These are phyloP conservation scores for Hygrophorus russula DNA, from an alignment of 768 basidiomycete species.

Conservation along the genomic window DNA sequence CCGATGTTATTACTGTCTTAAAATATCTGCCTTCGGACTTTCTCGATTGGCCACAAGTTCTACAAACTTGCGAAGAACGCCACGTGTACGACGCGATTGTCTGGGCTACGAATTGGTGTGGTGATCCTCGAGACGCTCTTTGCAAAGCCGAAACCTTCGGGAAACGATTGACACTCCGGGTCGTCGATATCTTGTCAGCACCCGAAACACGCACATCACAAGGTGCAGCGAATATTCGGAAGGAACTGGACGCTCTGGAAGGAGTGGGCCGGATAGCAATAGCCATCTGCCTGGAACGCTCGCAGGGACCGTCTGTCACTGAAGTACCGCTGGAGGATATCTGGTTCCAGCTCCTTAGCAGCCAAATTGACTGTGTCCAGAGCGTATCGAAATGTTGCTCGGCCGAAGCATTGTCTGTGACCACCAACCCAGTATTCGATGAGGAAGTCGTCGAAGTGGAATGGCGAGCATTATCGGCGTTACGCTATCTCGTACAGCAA, in stretches of 20 bases:
- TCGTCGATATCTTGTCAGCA: constrained; percentile 28
- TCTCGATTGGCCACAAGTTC: constrained; percentile 45
- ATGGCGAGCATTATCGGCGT: constrained; percentile 28
- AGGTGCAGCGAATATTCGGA: constrained; percentile 16
- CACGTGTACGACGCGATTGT: constrained; percentile 67
- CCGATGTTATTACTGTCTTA: constrained; percentile 50
- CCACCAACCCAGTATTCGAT: constrained; percentile 12
- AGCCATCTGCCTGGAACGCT: constrained; percentile 60
- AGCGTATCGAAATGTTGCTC: constrained; percentile 38
- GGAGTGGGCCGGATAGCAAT: constrained; percentile 52
- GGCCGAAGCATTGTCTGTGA: constrained; percentile 8
- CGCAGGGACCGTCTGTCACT: constrained; percentile 27
- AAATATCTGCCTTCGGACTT: constrained; percentile 38
- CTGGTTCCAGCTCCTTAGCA: constrained; percentile 80
- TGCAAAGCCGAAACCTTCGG: constrained; percentile 52
- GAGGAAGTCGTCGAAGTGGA: constrained; percentile 12
- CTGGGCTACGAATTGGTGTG: constrained; percentile 65
- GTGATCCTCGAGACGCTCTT: constrained; percentile 55
- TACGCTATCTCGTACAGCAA: constrained; percentile 71
- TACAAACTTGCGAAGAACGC: constrained; percentile 54
- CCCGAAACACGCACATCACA: constrained; percentile 6
- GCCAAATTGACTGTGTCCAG: constrained; percentile 75
- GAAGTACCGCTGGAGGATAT: constrained; percentile 61
- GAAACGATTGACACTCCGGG: constrained; percentile 31
- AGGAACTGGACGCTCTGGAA: constrained; percentile 38